Evolutionary conservation across 345 rosid species (phyloP), one percentile per base, ranked within the genome.

Genomic region (Populus simonii): DNA sequence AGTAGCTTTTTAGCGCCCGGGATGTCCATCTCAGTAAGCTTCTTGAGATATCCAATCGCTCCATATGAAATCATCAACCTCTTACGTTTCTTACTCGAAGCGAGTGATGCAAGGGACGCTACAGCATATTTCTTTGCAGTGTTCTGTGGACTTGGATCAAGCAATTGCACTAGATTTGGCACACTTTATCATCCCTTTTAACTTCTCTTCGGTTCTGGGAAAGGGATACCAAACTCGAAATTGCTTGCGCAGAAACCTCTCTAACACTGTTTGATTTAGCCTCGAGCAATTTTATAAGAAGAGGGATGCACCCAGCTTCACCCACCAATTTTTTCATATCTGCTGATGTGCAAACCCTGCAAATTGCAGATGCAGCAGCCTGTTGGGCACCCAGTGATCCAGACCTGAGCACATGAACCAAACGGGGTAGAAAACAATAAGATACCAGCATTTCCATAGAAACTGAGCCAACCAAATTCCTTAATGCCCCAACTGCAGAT

Each of bases 41-140:
- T 96, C 89, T 92, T 96, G 63, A 96, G 83, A 71, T 96, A 96
- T 71, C 99, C 98, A 22, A 93, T 92, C 23, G 98, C 99, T 49
- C 99, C 97, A 61, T 93, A 88, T 0, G 97, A 90, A n/a, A 96
- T 79, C 99, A 96, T 96, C 72, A 89, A 84, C 86, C 87, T 93
- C 91, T 87, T 93, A 79, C 99, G 93, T 86, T 92, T 96, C 91
- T 86, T 92, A 80, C 94, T 91, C 27, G 96, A 85, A 29, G 97
- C 87, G 39, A 96, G 81, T n/a, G 86, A 80, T 17, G 87, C 82
- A 7, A 96, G 86, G 82, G 91, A 88, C 4, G 85, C 81, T 66
- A 96, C 92, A 0, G 97, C 94, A 12, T 96, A 93, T 76, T 96
- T 96, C 81, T 96, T 96, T 0, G 95, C 94, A 0, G 92, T 89